Percentiles rank a stretch among this genome's conserved stretches.
phyloP scores from a whole-genome alignment of 2,329 filamentous ascomycete genomes.

The Colletotrichum sp. region DNA sequence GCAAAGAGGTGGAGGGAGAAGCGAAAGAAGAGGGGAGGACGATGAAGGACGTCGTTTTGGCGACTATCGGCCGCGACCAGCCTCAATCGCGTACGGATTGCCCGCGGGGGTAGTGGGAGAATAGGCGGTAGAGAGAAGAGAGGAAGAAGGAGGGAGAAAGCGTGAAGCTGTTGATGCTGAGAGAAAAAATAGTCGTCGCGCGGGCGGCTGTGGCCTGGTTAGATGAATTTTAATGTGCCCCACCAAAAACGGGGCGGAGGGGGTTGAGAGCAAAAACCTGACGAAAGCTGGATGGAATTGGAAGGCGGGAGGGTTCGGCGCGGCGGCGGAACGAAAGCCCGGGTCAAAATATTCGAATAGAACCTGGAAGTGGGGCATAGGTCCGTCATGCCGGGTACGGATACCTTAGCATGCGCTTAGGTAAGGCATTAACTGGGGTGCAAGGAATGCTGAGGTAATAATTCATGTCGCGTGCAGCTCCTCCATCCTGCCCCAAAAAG shows the following conservation, averaged over 20 bases:
- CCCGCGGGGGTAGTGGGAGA: slow-evolving; percentile 4
- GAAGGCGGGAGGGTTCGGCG: background rate
- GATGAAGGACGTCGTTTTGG: slow-evolving; percentile 49
- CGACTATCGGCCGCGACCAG: slow-evolving; percentile 45
- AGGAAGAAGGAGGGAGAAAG: slow-evolving; percentile 28
- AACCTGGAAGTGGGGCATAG: background rate
- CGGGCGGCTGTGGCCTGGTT: slow-evolving; percentile 13
- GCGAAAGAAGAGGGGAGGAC: slow-evolving; percentile 48
- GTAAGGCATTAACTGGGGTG: background rate
- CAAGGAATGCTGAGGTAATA: background rate
- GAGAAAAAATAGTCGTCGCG: slow-evolving; percentile 23
- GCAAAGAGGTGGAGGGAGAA: slow-evolving; percentile 57
- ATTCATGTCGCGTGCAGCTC: background rate
- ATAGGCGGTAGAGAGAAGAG: slow-evolving; percentile 18
- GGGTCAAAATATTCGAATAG: background rate
- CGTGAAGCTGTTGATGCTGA: slow-evolving; percentile 23
- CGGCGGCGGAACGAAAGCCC: slow-evolving; percentile 8
- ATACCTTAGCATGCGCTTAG: background rate
- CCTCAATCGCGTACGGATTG: slow-evolving; percentile 33
- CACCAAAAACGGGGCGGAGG: slow-evolving; percentile 5
- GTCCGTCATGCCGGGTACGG: background rate
- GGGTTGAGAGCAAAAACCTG: background rate
- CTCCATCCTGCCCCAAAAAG: background rate
- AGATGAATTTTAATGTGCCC: slow-evolving; percentile 23
- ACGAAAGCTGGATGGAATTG: background rate